phyloP scores from a whole-genome alignment of 768 basidiomycete genomes.

The Tylopilus vinaceipallidus region DNA sequence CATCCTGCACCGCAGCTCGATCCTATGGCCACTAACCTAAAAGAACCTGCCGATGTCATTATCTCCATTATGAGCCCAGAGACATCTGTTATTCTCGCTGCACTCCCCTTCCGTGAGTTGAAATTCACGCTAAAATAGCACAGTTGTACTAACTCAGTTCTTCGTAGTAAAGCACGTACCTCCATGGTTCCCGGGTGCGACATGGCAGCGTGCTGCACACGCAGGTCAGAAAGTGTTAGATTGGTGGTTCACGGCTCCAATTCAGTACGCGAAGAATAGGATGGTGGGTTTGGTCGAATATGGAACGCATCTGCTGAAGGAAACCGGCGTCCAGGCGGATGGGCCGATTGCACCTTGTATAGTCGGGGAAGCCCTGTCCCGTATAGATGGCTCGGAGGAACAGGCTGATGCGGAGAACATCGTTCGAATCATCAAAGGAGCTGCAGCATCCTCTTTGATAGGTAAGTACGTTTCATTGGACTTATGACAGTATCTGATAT shows the following conservation, averaged over 20 bases:
- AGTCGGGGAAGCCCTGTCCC: neutral
- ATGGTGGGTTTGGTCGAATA: neutral
- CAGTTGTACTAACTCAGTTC: neutral
- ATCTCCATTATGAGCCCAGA: neutral
- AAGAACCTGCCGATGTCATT: neutral
- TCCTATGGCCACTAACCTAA: constrained; percentile 8
- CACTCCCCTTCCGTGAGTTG: constrained; percentile 11
- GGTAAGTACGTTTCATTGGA: too few relatives aligned
- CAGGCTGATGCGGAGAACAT: neutral
- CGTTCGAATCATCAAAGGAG: constrained; percentile 1
- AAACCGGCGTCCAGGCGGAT: neutral
- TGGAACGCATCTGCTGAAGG: neutral
- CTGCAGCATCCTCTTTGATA: constrained; percentile 3
- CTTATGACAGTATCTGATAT: too few relatives aligned
- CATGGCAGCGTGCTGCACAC: neutral
- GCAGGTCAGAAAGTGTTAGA: neutral
- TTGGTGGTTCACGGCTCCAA: constrained; percentile 1
- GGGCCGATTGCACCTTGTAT: neutral
- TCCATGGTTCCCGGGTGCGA: constrained; percentile 1
- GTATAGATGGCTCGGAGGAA: constrained; percentile 1
- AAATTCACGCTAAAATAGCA: too few relatives aligned
- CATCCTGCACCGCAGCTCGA: constrained; percentile 3
- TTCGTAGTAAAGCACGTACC: constrained; percentile 3
- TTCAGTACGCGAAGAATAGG: neutral
- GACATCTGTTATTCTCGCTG: neutral